phyloP scores from a whole-genome alignment of 768 basidiomycete species.

The Trametes sanguinea region DNA sequence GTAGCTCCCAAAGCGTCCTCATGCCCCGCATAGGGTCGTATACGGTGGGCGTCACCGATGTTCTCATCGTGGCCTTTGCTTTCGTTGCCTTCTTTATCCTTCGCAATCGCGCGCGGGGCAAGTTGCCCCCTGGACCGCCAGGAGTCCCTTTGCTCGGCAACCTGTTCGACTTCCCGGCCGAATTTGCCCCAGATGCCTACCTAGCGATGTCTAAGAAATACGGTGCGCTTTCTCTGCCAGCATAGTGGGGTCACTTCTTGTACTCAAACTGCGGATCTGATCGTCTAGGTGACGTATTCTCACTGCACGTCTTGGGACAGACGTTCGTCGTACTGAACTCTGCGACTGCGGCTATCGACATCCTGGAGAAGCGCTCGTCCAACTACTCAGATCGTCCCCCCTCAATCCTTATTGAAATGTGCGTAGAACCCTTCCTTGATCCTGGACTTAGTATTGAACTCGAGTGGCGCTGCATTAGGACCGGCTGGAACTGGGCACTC shows the following conservation, averaged over 20 bases:
- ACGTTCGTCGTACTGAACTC: neutral
- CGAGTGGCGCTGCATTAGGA: neutral
- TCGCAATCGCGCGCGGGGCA: neutral
- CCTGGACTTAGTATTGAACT: neutral
- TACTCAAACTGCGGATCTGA: neutral
- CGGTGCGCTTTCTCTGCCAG: neutral
- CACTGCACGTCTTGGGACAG: slow-evolving; percentile 10
- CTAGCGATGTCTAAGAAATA: neutral
- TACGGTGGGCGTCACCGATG: neutral
- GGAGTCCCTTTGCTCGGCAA: neutral
- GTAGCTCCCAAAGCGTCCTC: neutral
- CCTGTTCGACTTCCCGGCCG: neutral
- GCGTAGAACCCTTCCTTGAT: neutral
- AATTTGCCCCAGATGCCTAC: neutral
- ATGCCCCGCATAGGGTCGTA: neutral
- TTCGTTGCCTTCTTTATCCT: neutral
- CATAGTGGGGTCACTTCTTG: neutral
- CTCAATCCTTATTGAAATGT: neutral
- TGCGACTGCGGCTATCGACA: neutral
- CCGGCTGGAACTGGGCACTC: neutral
- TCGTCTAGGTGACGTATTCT: slow-evolving; percentile 11
- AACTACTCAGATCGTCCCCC: neutral
- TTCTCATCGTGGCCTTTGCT: neutral
- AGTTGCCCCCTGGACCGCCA: neutral
- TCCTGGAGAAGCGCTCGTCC: slow-evolving; percentile 1